A percentile compares a stretch with the other conserved stretches of the same genome.
These are phyloP conservation scores for Darksidea phi DNA, from an alignment of 495 filamentous ascomycete species.

Conservation along the genomic window DNA sequence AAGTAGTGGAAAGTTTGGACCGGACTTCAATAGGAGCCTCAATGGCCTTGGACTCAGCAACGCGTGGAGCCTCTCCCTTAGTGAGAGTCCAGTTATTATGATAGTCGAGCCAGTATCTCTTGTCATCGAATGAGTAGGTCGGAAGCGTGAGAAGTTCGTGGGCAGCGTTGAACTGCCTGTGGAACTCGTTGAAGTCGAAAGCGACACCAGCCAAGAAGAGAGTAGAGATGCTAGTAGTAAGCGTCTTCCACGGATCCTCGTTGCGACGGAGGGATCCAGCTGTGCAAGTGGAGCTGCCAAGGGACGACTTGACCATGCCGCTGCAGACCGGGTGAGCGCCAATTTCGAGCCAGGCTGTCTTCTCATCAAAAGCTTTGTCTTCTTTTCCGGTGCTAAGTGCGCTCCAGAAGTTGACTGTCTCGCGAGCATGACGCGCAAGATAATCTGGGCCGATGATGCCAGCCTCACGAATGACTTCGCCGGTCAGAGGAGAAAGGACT, in stretches of 20 bases:
- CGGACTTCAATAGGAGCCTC: slow-evolving; percentile 34
- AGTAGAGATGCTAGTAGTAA: slow-evolving; percentile 45
- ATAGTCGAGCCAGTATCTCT: slow-evolving; percentile 55
- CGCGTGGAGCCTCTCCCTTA: slow-evolving; percentile 47
- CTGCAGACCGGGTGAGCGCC: slow-evolving; percentile 47
- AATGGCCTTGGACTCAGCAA: slow-evolving; percentile 24
- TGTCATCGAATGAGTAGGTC: slow-evolving; percentile 51
- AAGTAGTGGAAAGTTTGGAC: slow-evolving; percentile 45
- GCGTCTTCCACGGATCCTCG: slow-evolving; percentile 51
- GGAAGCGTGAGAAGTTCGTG: slow-evolving; percentile 48
- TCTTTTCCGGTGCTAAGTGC: slow-evolving; percentile 42
- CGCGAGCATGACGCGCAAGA: slow-evolving; percentile 47
- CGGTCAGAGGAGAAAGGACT: slow-evolving; percentile 46
- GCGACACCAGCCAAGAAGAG: slow-evolving; percentile 45
- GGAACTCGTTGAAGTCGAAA: slow-evolving; percentile 52
- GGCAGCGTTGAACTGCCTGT: slow-evolving; percentile 47
- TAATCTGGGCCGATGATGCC: slow-evolving; percentile 47
- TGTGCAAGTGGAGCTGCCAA: slow-evolving; percentile 42
- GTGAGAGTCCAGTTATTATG: slow-evolving; percentile 52
- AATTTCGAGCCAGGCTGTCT: slow-evolving; percentile 49
- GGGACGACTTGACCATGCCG: slow-evolving; percentile 47
- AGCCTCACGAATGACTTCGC: slow-evolving; percentile 46
- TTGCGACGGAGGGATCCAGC: slow-evolving; percentile 47
- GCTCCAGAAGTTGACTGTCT: slow-evolving; percentile 49
- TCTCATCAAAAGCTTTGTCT: slow-evolving; percentile 46